Conservation (phyloP, 768 basidiomycete species). For the Pisolithus marmoratus region DNA sequence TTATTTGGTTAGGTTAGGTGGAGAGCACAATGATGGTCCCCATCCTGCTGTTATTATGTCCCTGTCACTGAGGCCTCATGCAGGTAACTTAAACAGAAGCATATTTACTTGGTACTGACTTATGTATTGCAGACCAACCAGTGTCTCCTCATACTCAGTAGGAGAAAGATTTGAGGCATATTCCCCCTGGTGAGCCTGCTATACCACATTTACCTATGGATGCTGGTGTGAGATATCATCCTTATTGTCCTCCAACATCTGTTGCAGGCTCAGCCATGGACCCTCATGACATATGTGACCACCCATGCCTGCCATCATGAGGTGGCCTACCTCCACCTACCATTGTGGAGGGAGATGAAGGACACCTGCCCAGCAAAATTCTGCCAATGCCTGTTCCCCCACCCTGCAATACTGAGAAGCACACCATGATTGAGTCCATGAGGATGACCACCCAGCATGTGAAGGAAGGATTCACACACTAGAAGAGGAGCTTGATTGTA, state of each 20-base stretch:
- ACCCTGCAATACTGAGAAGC: slow-evolving; percentile 18
- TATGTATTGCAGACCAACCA: slow-evolving; percentile 12
- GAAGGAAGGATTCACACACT: slow-evolving; percentile 52
- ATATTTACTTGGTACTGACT: slow-evolving; percentile 1
- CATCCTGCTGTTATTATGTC: neutral
- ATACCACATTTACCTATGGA: slow-evolving; percentile 11
- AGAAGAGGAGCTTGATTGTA: slow-evolving; percentile 55
- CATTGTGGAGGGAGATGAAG: slow-evolving; percentile 15
- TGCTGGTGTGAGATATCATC: neutral
- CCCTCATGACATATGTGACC: neutral
- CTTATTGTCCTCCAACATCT: neutral
- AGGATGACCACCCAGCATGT: slow-evolving; percentile 42
- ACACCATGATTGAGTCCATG: slow-evolving; percentile 32
- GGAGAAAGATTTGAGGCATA: slow-evolving; percentile 2
- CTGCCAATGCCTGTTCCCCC: slow-evolving; percentile 18
- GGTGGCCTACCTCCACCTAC: slow-evolving; percentile 5
- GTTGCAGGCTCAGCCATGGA: neutral
- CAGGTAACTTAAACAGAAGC: slow-evolving; percentile 9
- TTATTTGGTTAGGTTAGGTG: slow-evolving; percentile 26
- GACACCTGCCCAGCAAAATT: slow-evolving; percentile 17
- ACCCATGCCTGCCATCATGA: slow-evolving; percentile 14
- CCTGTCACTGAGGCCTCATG: slow-evolving; percentile 1
- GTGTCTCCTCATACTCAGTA: slow-evolving; percentile 6
- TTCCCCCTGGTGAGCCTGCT: slow-evolving; percentile 10
- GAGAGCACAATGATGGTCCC: slow-evolving; percentile 2